Evolutionary conservation across 768 basidiomycete genomes (phyloP), one percentile per base, ranked within the genome.

Genomic region (Dentipellis fragilis): DNA sequence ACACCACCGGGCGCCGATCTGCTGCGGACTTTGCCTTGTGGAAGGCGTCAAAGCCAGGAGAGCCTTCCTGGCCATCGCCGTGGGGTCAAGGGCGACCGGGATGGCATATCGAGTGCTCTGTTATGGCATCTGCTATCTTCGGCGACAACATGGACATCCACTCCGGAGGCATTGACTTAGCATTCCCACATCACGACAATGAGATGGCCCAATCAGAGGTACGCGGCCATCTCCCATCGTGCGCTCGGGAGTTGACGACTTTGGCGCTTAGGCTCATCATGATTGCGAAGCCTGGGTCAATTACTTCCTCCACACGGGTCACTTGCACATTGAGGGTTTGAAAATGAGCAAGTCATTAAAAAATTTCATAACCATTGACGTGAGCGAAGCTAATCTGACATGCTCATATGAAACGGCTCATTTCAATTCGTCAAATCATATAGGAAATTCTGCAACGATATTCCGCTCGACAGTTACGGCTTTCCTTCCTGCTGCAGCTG

Each of bases 261-360:
- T 39, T 52, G 55, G 56, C 34, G 54, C 11, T 38, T 39, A 97
- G 94, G 95, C 96, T 3, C 96, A 89, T 71, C 93, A 97, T 68
- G 79, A 87, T 57, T 95, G 92, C 71, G 68, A 75, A 23, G 78
- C 93, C 60, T 99, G 96, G 96, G 94, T 98, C 62, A 97, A 96
- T 67, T 99, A 98, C 69, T 99, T 99, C 75, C 73, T 98, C 50
- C 96, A 99, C 70, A 98, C 95, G 0, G 96, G 96, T 10, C 96
- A 99, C 73, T 74, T 99, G 36, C 94, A 98, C 68, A 98, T 99
- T 62, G 93, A 96, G 68, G 96, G 96, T 9, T 75, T 96, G 57
- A 99, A 99, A 71, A 99, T 99, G 96, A 93, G 90, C 73, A 99
- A 99, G 72, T 94, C 92, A 10, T 72, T 99, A 59, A 99, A 99